Conservation (phyloP, 1,139 yeast species). For the Yamadazyma aaseri region DNA sequence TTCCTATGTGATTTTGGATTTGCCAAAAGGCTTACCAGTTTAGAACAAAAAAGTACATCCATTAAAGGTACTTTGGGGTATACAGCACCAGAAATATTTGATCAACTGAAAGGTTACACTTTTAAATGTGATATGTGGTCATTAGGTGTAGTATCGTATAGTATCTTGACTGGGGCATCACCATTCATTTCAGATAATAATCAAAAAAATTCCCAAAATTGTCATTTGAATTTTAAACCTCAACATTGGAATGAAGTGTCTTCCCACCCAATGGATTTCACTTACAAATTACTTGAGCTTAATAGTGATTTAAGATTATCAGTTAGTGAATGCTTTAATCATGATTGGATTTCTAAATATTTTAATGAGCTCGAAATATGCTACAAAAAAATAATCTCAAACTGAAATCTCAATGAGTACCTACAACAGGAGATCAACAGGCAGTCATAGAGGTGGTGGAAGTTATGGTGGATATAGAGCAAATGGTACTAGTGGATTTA, state of each 20-base stretch:
- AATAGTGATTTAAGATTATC: constrained; percentile 34
- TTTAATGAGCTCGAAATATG: constrained; percentile 15
- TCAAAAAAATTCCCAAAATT: too few relatives aligned
- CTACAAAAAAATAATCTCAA: constrained; percentile 11
- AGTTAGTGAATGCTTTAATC: constrained; percentile 29
- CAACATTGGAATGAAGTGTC: constrained; percentile 33
- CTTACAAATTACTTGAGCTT: constrained; percentile 8
- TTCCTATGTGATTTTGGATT: constrained; percentile 68
- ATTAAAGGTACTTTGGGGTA: constrained; percentile 69
- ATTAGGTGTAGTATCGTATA: constrained; percentile 56
- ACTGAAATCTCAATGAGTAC: not conserved
- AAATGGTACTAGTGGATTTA: not conserved
- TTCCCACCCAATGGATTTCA: not conserved
- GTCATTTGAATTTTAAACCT: constrained; percentile 37
- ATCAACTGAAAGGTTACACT: constrained; percentile 38
- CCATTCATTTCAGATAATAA: constrained; percentile 62
- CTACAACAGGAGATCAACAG: not conserved
- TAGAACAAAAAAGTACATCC: constrained; percentile 44
- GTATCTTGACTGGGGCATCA: constrained; percentile 56
- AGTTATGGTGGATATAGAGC: not conserved
- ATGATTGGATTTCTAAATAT: constrained; percentile 43
- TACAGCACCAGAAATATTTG: constrained; percentile 57
- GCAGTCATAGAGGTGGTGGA: not conserved
- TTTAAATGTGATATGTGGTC: constrained; percentile 69
- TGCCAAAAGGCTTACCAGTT: constrained; percentile 37